Conservation (phyloP, 306 rosid genomes). For the Argentina anserina region DNA sequence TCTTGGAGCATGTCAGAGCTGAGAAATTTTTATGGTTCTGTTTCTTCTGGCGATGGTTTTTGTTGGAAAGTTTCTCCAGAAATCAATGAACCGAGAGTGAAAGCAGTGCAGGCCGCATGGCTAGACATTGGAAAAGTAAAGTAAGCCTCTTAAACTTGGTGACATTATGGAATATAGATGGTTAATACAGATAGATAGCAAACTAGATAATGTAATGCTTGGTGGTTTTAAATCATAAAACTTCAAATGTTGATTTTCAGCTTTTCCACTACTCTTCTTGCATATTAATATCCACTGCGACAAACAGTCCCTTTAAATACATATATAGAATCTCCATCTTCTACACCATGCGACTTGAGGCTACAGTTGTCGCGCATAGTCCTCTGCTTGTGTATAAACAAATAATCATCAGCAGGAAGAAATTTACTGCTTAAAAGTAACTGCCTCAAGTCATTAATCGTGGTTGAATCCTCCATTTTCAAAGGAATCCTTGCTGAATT, state of each 20-base stretch:
- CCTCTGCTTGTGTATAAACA: slow-evolving; percentile 83
- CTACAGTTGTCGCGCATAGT: slow-evolving; percentile 73
- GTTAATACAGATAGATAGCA: not conserved
- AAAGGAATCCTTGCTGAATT: slow-evolving; percentile 73
- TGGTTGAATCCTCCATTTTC: slow-evolving; percentile 59
- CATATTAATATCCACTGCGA: slow-evolving; percentile 19
- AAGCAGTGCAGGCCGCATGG: not conserved
- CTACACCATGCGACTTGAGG: slow-evolving; percentile 82
- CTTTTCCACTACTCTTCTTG: not conserved
- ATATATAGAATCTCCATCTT: slow-evolving; percentile 66
- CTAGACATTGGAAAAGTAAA: not conserved
- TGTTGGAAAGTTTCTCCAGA: not conserved
- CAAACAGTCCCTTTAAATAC: slow-evolving; percentile 72
- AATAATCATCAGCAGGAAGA: slow-evolving; percentile 62
- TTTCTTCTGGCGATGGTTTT: not conserved
- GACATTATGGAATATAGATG: not conserved
- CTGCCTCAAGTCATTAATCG: slow-evolving; percentile 55
- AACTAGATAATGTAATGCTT: not conserved
- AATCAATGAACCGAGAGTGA: not conserved
- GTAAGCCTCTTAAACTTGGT: not conserved
- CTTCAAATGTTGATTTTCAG: not conserved
- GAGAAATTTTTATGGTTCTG: not conserved
- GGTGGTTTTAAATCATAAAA: no score
- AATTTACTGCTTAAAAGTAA: slow-evolving; percentile 45
- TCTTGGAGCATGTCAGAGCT: not conserved